Evolutionary conservation across 768 basidiomycete species (phyloP).

Genomic region (Lentinula detonsa): DNA sequence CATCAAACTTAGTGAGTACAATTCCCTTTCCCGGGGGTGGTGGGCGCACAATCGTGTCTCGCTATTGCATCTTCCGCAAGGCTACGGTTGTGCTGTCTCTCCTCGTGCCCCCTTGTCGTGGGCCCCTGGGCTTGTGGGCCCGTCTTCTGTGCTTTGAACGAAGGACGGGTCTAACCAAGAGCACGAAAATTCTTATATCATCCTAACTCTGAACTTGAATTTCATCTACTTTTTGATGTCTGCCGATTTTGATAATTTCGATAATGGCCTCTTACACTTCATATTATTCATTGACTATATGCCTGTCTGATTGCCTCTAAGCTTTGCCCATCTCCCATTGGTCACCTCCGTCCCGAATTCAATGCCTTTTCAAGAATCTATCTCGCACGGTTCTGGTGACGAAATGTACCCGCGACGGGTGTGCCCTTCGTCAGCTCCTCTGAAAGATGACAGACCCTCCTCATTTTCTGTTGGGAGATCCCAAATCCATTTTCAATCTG

Average conservation of each 20-base stretch:
- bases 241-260: background rate
- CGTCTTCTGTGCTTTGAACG: background rate
- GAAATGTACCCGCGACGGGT: background rate
- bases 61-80: background rate
- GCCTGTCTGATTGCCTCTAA: background rate
- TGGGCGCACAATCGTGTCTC: background rate
- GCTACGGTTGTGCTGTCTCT: background rate
- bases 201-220: background rate
- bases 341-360: background rate
- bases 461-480: background rate
- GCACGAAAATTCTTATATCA: background rate
- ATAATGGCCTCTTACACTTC: background rate
- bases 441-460: too few relatives aligned
- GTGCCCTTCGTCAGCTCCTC: too few relatives aligned
- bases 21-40: background rate
- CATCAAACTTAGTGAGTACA: too few relatives aligned
- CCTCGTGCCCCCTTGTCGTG: conserved; percentile 6
- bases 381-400: background rate
- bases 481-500: background rate
- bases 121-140: conserved; percentile 1
- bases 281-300: too few relatives aligned
- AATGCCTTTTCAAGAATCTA: background rate
- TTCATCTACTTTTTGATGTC: background rate
- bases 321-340: background rate
- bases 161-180: background rate